These are phyloP conservation scores for Noccaea bulbosa DNA, from an alignment of 345 rosid genomes.

Conservation along the genomic window DNA sequence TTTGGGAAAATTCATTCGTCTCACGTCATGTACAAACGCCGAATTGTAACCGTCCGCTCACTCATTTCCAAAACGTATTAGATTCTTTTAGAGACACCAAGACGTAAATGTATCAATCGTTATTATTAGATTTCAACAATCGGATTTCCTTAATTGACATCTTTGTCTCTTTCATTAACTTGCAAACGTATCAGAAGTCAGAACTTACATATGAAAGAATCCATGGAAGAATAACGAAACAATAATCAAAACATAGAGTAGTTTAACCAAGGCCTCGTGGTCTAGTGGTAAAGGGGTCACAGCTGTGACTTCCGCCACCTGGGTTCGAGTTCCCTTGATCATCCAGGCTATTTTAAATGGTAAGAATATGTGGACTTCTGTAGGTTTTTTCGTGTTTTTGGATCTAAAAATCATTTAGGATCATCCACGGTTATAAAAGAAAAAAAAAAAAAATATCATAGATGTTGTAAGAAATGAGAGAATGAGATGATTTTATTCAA, in stretches of 20 bases:
- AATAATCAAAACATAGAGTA: not conserved
- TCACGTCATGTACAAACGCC: slow-evolving; percentile 22
- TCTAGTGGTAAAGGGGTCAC: too few species aligned
- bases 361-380: too few species aligned
- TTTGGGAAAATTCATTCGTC: not conserved
- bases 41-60: slow-evolving; percentile 32
- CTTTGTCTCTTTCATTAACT: slow-evolving; percentile 3
- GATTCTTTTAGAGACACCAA: not conserved
- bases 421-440: too few species aligned
- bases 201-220: not conserved
- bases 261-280: too few species aligned
- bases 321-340: too few species aligned
- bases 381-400: too few species aligned
- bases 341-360: too few species aligned
- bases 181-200: not conserved
- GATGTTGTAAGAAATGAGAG: too few species aligned
- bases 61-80: slow-evolving; percentile 27
- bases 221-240: not conserved
- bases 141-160: not conserved
- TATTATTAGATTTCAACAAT: not conserved
- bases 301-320: too few species aligned
- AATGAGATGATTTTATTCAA: too few species aligned
- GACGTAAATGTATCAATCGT: not conserved
- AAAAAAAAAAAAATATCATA: too few species aligned
- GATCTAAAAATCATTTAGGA: too few species aligned